Base-by-base conservation (phyloP, 371 early-diverging fungal genomes). In the Gilbertella persicaria region DNA sequence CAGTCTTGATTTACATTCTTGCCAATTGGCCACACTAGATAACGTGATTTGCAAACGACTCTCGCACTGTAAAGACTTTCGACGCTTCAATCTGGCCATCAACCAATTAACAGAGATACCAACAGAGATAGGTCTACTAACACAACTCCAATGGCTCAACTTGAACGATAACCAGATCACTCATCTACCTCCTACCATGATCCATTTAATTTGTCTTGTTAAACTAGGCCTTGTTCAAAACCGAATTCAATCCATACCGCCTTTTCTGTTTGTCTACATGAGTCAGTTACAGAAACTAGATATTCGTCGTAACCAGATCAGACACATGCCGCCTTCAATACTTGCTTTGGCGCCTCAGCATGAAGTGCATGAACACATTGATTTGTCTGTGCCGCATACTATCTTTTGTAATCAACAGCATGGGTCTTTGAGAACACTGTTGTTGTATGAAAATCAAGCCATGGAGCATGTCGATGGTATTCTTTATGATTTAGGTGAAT, bases 221-320 rank as follows among this genome's bases (percentile, higher is more conserved):
- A 88, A 88, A 55, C 64, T 89, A 30, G 89, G 88, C 0, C 60
- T 90, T 21, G 91, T 87, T 4, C 84, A 84, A 50, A 90, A 90
- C 62, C 54, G 65, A 9, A 53, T 90, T 0, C 52, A 55, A 14
- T 55, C 58, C 0, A 58, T 90, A 1, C 90, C 90, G 0, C 58
- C 67, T 0, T 61, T 66, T 7, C 25, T 75, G 26, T 60, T 83
- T 35, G 53, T 68, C 1, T 62, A 67, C 4, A 66, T 82, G 40
- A 49, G 47, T 1, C 29, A 64, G 8, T 53, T 84, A 8, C 69
- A 71, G 41, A 84, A 84, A 33, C 33, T 84, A 37, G 84, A 84
- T 53, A 62, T 79, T 30, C 69, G 84, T 4, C 53, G 83, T 9
- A 84, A 84, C 43, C 53, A 62, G 33, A 60, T 84, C 13, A 59